Base-by-base conservation (phyloP, 1,139 yeast genomes). In the Hyphopichia buzzinii region DNA sequence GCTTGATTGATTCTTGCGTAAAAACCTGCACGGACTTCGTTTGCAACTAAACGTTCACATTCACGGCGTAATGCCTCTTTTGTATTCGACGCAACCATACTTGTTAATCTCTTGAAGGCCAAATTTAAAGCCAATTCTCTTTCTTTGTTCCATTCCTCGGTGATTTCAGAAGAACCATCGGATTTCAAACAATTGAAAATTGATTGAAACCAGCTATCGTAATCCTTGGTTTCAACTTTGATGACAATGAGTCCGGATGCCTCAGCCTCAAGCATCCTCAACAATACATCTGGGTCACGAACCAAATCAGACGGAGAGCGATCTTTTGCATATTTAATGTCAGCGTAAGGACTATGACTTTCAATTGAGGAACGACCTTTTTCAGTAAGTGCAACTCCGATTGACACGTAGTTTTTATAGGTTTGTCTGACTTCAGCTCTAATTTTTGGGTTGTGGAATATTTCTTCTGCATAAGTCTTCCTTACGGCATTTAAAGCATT, bases 191-290 rank as follows among this genome's bases (percentile, higher is more conserved):
- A 79, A 40, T 75, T 74, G 42, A 79, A 74, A 29, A 71, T 67
- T 40, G 68, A 61, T 37, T 67, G 68, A 48, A 66, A 70, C 76
- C 77, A 71, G 42, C 54, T 62, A 22, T 62, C 61, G 41, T 53
- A 67, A 42, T 68, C 74, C 40, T 62, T 62, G 13, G 73, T 67
- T 38, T 70, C 72, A 31, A 77, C 72, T 37, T 70, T 66, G 28
- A 77, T 59, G 21, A 71, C 72, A 11, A 72, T 64, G 35, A 74
- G 57, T 64, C 95, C 76, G 64, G 77, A 50, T 59, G 64, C 61
- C 56, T 92, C 98, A 2, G 98, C 98, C 53, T 85, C 90, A 36
- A 90, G 65, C 96, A 92, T 92, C 52, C 95, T 77, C 50, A 94
- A 69, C 46, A 85, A 85, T 21, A 84, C 67, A 50, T 88, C 95